Conservation (phyloP, 108 stramenopile species). For the Nitzschia sp. region DNA sequence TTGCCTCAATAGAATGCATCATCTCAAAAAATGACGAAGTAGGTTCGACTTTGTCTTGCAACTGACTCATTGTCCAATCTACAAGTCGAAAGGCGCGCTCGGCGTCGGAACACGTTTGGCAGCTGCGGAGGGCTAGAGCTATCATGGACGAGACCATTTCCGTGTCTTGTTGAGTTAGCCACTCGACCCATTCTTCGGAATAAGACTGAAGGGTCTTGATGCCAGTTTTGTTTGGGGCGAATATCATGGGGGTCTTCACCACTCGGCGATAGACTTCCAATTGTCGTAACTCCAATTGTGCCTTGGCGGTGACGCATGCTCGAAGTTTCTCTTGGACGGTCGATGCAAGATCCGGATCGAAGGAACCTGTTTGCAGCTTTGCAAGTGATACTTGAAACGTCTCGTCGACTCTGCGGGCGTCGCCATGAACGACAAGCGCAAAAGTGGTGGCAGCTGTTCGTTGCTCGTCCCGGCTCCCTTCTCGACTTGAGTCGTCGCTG, state of each 20-base stretch:
- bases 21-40: neutral
- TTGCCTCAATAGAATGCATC: constrained; percentile 1
- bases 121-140: neutral
- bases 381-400: neutral
- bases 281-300: constrained; percentile 31
- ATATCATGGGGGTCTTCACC: constrained; percentile 13
- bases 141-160: neutral
- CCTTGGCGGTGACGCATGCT: constrained; percentile 33
- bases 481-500: neutral
- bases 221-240: neutral
- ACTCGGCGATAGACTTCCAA: constrained; percentile 22
- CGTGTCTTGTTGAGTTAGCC: neutral
- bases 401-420: neutral
- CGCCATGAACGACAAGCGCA: constrained; percentile 1
- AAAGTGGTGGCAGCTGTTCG: constrained; percentile 8
- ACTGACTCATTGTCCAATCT: neutral
- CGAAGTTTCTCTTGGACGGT: neutral
- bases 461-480: neutral
- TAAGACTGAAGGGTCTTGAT: neutral
- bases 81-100: constrained; percentile 18
- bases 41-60: neutral
- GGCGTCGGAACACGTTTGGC: constrained; percentile 27
- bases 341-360: neutral
- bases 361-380: neutral
- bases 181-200: neutral